Evolutionary conservation across 768 basidiomycete genomes (phyloP), one percentile per base, ranked within the genome.

Genomic region (Mycena alexandri): DNA sequence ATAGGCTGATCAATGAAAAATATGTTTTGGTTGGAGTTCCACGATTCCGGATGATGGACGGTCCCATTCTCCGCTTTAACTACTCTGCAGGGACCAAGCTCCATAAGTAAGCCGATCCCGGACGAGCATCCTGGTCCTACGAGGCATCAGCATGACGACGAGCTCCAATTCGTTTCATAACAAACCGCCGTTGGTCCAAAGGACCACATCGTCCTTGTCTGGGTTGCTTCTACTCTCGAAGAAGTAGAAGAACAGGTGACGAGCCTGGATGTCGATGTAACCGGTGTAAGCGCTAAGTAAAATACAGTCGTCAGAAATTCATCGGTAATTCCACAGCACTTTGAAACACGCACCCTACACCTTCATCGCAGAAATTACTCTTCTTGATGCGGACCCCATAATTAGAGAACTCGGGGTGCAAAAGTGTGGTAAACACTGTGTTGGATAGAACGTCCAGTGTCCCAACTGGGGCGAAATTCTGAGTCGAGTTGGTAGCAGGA

Each of bases 231-330:
- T 76, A 51, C 82, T 84, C 74, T 89, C 86, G 74, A 88, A 89
- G 72, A 86, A 88, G 77, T 86, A 86, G 79, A 87, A 87, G 69
- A 85, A 85, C 7, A 86, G 41, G 53, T 85, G 85, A 22, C 83
- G 79, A 11, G 82, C 83, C 58, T 83, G 76, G 51, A 82, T 77
- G 70, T 86, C 86, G 59, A 86, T 82, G 70, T 86, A 85, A 8
- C 86, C 85, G 0, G 83, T 83, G 72, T 81, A 86, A 13, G 79
- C 73, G 21, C 83, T 85, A 29, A 29, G 29, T n/a, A n/a, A 29
- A 6, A 29, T 6, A 29, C 29, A 29, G 29, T 29, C 6, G 29
- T 29, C 29, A 29, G 29, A 29, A 29, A 6, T 29, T 6, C 29
- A 29, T 29, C 29, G 29, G 29, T 3, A 29, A 6, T n/a, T n/a